phyloP scores from a whole-genome alignment of 1,284 basidiomycete genomes.

The Puccinia brachypodii region DNA sequence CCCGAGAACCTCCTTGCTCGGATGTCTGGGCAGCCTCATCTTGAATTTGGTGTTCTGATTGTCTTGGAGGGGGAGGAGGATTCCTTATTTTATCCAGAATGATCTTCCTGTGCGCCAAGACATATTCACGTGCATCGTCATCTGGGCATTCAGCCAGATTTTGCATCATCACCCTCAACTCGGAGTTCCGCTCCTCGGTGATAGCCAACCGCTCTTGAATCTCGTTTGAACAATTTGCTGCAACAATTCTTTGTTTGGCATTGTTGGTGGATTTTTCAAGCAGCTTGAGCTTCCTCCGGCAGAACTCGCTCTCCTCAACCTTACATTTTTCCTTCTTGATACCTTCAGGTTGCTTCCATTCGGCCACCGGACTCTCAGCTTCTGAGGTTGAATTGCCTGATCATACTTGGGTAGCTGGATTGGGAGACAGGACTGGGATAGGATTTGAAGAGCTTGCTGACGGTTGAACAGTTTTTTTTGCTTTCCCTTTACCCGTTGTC shows the following conservation, averaged over 20 bases:
- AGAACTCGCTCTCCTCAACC: neutral
- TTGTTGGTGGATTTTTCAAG: constrained; percentile 8
- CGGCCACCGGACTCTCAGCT: neutral
- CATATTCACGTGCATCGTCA: neutral
- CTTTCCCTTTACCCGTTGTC: neutral
- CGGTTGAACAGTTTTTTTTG: neutral
- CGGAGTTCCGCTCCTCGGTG: neutral
- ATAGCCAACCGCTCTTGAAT: neutral
- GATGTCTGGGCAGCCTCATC: neutral
- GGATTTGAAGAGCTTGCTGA: neutral
- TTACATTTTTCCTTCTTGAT: neutral
- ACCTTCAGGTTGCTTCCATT: neutral
- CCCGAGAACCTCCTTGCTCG: too few relatives aligned
- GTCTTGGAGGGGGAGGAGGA: neutral
- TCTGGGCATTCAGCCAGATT: neutral
- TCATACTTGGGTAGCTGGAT: neutral
- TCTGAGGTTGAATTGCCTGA: neutral
- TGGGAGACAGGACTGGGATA: neutral
- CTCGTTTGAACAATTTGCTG: neutral
- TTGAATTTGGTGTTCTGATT: neutral
- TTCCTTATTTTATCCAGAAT: neutral
- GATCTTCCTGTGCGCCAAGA: neutral
- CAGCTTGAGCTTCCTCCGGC: neutral
- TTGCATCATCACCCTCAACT: neutral
- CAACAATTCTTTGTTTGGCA: neutral